Conservation (phyloP, 371 early-diverging fungal species). For the Mortierella sp. region DNA sequence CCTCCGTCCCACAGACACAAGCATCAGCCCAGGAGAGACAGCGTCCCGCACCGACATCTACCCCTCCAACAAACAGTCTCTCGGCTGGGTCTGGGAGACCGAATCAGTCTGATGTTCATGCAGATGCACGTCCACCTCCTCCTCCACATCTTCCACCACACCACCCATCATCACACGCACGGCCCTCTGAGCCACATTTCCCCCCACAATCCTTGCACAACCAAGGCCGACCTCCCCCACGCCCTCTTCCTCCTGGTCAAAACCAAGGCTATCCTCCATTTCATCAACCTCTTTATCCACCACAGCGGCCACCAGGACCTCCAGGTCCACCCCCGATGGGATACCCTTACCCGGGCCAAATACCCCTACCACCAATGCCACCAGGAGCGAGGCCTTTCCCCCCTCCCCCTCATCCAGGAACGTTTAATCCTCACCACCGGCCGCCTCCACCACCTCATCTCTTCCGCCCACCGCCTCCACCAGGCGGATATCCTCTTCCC, state of each 20-base stretch:
- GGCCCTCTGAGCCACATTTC: neutral
- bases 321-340: constrained; percentile 40
- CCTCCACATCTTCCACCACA: constrained; percentile 7
- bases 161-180: constrained; percentile 16
- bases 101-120: neutral
- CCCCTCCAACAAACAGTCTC: constrained; percentile 15
- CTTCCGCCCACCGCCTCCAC: constrained; percentile 21
- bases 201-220: constrained; percentile 12
- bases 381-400: constrained; percentile 22
- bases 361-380: constrained; percentile 18
- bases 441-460: constrained; percentile 30
- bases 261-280: constrained; percentile 26
- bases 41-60: constrained; percentile 20
- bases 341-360: constrained; percentile 8
- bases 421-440: constrained; percentile 8
- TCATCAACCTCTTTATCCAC: constrained; percentile 27
- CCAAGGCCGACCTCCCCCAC: constrained; percentile 15
- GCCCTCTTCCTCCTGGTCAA: constrained; percentile 20
- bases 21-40: neutral
- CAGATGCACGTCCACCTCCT: constrained; percentile 13
- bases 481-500: constrained; percentile 12
- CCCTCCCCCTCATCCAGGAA: constrained; percentile 12
- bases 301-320: constrained; percentile 28
- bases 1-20: constrained; percentile 17
- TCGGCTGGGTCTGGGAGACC: constrained; percentile 24